These are phyloP conservation scores for Lactarius pseudohatsudake DNA, from an alignment of 768 basidiomycete species.

Conservation along the genomic window DNA sequence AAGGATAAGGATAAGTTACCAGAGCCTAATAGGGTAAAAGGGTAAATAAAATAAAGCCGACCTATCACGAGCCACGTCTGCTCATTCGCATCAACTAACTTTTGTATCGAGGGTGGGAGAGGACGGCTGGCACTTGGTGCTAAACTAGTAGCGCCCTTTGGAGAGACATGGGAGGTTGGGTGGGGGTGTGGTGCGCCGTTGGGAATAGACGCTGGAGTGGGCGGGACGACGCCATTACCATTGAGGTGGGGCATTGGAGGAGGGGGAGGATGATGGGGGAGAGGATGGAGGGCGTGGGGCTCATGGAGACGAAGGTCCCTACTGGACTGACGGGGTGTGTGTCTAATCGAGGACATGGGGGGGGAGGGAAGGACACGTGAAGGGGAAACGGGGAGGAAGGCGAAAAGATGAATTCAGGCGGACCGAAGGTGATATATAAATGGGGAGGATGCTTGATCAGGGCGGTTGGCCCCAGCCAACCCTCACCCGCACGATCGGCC, in stretches of 20 bases:
- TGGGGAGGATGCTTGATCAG: constrained; percentile 45
- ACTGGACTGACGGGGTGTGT: constrained; percentile 57
- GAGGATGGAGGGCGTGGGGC: constrained; percentile 46
- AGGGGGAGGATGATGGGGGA: constrained; percentile 42
- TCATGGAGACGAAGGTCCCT: constrained; percentile 68
- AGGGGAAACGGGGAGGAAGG: constrained; percentile 36
- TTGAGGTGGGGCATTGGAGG: constrained; percentile 52
- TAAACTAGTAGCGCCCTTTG: constrained; percentile 30
- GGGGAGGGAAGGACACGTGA: constrained; percentile 32
- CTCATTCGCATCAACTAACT: constrained; percentile 84
- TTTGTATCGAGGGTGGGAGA: constrained; percentile 56
- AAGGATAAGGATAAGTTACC: constrained; percentile 29
- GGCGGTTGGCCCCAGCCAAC: constrained; percentile 37
- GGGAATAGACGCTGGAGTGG: constrained; percentile 42
- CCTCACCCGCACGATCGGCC: constrained; percentile 57
- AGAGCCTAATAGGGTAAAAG: constrained; percentile 19
- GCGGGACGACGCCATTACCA: constrained; percentile 47
- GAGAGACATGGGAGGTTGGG: constrained; percentile 42
- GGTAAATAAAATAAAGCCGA: constrained; percentile 36
- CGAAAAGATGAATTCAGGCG: constrained; percentile 31
- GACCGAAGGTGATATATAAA: constrained; percentile 31
- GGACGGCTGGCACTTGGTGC: constrained; percentile 28
- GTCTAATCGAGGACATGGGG: constrained; percentile 57
- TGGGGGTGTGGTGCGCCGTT: constrained; percentile 45
- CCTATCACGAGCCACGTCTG: constrained; percentile 96